Conservation (phyloP, 2,329 filamentous ascomycete genomes). For the Didymella glomerata region DNA sequence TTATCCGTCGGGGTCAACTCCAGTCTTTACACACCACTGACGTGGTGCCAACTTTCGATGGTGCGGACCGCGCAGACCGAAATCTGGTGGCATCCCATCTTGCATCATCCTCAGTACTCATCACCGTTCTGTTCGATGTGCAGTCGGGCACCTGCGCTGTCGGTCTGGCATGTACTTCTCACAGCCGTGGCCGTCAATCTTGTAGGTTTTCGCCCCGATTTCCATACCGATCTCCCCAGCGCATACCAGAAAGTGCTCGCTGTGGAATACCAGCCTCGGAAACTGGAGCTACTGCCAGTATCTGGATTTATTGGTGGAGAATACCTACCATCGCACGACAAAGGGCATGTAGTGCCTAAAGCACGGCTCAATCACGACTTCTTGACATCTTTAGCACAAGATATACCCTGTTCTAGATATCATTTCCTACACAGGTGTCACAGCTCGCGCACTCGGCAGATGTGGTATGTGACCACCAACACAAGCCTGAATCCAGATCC, state of each 20-base stretch:
- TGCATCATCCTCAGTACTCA: not conserved
- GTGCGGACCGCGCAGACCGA: conserved; percentile 17
- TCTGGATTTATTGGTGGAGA: not conserved
- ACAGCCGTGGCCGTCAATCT: not conserved
- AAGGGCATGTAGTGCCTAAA: not conserved
- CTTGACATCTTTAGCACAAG: not conserved
- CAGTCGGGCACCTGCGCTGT: not conserved
- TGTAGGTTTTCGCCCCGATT: not conserved
- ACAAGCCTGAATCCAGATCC: conserved; percentile 1
- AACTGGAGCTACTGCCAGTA: not conserved
- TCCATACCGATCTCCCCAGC: not conserved
- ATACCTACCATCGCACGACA: not conserved
- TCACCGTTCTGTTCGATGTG: not conserved
- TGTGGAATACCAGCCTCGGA: not conserved
- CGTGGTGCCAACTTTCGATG: conserved; percentile 19
- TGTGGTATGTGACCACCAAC: conserved; percentile 9
- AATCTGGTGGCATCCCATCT: not conserved
- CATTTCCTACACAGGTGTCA: conserved; percentile 8
- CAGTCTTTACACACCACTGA: conserved; percentile 25
- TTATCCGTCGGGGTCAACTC: conserved; percentile 33
- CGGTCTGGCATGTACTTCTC: not conserved
- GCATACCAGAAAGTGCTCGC: not conserved
- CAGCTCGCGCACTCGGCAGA: conserved; percentile 16
- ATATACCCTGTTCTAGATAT: not conserved
- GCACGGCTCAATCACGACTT: not conserved